Conservation (phyloP, 31 red algal genomes). For the Asparagopsis taxiformis region DNA sequence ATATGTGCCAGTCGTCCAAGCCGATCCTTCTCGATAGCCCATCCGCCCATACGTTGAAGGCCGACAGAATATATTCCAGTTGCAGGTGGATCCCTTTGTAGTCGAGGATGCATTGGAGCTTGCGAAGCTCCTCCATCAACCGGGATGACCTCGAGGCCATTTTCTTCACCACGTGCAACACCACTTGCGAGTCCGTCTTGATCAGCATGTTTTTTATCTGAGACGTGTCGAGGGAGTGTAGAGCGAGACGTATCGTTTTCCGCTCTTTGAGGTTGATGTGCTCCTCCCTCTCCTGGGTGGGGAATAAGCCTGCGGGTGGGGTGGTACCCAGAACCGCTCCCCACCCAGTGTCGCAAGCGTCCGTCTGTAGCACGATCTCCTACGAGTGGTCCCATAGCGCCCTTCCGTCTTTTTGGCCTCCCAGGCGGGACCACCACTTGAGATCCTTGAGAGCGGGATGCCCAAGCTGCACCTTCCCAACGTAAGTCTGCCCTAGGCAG, state of each 20-base stretch:
- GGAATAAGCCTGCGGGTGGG: background rate
- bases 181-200: background rate
- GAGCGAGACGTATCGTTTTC: background rate
- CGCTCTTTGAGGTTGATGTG: background rate
- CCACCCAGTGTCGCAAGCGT: background rate
- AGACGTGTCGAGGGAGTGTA: background rate
- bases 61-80: constrained; percentile 1
- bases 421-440: background rate
- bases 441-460: constrained; percentile 2
- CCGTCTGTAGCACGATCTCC: background rate
- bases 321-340: background rate
- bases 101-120: background rate
- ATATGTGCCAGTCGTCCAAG: background rate
- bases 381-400: background rate
- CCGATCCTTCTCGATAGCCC: background rate
- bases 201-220: background rate
- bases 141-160: background rate
- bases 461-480: background rate
- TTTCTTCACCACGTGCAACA: background rate
- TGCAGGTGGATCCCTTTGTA: background rate
- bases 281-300: background rate
- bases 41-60: background rate
- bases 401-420: background rate
- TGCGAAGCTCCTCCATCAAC: background rate
- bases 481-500: background rate